Base-by-base conservation (phyloP, 2,329 filamentous ascomycete genomes). In the Stagonosporopsis vannaccii region DNA sequence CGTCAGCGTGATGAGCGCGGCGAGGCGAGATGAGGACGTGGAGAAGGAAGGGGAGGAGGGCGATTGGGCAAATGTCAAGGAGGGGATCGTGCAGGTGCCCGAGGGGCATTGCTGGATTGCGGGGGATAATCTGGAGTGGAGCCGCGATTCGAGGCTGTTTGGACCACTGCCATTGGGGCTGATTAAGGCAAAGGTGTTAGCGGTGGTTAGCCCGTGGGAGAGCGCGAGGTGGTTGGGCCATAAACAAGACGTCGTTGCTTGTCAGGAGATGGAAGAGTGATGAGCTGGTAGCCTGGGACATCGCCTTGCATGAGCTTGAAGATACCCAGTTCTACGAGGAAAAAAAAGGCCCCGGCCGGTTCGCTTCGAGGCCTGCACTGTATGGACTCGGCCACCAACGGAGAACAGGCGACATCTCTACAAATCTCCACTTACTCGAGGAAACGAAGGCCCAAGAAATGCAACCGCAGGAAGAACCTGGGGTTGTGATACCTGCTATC, bases 41-140 rank as follows among this genome's bases (percentile, higher is more conserved):
- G 57, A 59, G 12, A 62, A 66, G n/a, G 51, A 53, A 15, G 65
- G 63, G 28, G 55, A 50, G 1, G 67, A 71, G 6, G 65, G 65
- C 2, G 67, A 70, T 46, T 73, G 65, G 65, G 66, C 66, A 19
- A 63, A 51, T 25, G 58, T 73, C 8, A 69, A 56, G 35, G 72
- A 75, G 37, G 65, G 67, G 45, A 88, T 91, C 85, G 82, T 92
- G 17, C 87, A 90, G 81, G 90, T 99, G 15, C 95, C 95, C 0
- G 82, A 90, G 70, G 95, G 95, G 1, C 95, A 99, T 80, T 96
- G 92, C 69, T 98, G 92, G 86, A 80, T 97, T 6, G 85, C 87
- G 2, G 95, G 95, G 2, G 95, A 99, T 76, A 98, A 98, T 75
- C 72, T 97, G 59, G 82, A 86, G 3, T 89, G 85, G 68, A 97